These are phyloP conservation scores for Peronospora farinosa DNA, from an alignment of 352 stramenopile genomes.

Conservation along the genomic window DNA sequence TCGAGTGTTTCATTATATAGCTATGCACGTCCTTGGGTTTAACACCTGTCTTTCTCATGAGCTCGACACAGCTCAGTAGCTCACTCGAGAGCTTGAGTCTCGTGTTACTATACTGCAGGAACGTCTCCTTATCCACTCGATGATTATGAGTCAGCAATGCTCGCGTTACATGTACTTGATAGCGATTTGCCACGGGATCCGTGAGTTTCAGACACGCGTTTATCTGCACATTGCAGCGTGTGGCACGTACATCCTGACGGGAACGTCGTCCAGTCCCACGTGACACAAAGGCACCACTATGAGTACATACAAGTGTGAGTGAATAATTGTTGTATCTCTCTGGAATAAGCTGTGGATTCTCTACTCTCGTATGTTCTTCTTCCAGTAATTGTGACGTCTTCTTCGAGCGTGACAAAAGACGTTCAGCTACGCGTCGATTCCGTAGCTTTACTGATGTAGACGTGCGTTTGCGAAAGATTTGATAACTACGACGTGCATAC, in stretches of 20 bases:
- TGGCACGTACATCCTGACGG: conserved; percentile 29
- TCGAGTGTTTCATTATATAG: conserved; percentile 34
- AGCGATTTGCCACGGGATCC: conserved; percentile 23
- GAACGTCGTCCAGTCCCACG: conserved; percentile 27
- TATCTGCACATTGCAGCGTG: conserved; percentile 28
- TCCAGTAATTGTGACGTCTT: background rate
- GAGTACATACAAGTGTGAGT: conserved; percentile 34
- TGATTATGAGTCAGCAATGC: conserved; percentile 31
- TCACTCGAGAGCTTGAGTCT: conserved; percentile 25
- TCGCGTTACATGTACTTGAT: conserved; percentile 29
- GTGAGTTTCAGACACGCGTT: conserved; percentile 34
- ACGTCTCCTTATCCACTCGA: conserved; percentile 30
- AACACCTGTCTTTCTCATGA: conserved; percentile 33
- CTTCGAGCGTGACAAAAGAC: conserved; percentile 5
- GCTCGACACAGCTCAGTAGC: conserved; percentile 28
- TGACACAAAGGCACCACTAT: conserved; percentile 31
- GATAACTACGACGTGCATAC: conserved; percentile 27
- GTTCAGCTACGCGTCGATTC: conserved; percentile 25
- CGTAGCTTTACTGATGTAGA: conserved; percentile 32
- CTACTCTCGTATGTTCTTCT: background rate
- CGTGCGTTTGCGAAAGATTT: conserved; percentile 38
- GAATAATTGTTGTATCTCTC: conserved; percentile 35
- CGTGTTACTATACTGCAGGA: conserved; percentile 32
- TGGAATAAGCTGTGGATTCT: conserved; percentile 21
- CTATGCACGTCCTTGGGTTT: conserved; percentile 27